A percentile compares a stretch with the other conserved stretches of the same genome.
These are phyloP conservation scores for Penicillium sp. DNA, from an alignment of 2,329 filamentous ascomycete species.

Conservation along the genomic window DNA sequence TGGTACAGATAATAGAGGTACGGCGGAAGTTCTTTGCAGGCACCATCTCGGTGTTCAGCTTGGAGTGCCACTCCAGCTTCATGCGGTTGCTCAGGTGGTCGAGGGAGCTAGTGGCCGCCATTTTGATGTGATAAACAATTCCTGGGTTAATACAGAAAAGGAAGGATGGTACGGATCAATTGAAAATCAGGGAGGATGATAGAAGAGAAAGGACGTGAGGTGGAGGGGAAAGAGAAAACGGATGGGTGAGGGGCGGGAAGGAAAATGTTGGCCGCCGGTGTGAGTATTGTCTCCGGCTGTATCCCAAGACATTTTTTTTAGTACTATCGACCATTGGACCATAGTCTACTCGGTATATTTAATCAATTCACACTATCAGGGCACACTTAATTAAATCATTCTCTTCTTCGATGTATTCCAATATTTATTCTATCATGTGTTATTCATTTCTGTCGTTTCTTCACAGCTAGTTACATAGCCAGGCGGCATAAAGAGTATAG, in stretches of 20 bases:
- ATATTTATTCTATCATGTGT: not conserved
- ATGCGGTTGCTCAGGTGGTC: slow-evolving; percentile 81
- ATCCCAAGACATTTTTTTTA: slow-evolving; percentile 20
- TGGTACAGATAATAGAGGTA: slow-evolving; percentile 98
- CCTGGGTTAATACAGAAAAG: slow-evolving; percentile 9
- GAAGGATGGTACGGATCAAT: slow-evolving; percentile 12
- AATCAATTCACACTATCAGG: not conserved
- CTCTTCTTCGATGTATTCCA: not conserved
- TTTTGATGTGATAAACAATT: slow-evolving; percentile 37
- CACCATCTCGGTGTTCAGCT: slow-evolving; percentile 84
- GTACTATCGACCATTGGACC: not conserved
- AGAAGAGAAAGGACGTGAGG: slow-evolving; percentile 14
- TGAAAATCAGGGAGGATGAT: slow-evolving; percentile 14
- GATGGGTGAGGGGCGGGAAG: slow-evolving; percentile 29
- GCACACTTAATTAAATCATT: not conserved
- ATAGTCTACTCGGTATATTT: slow-evolving; percentile 9
- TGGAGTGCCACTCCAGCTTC: slow-evolving; percentile 67
- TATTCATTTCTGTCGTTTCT: not conserved
- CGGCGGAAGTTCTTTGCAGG: slow-evolving; percentile 89
- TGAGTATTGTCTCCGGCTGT: slow-evolving; percentile 26
- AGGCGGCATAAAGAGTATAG: slow-evolving; percentile 9
- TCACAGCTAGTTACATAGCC: not conserved
- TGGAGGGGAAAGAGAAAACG: slow-evolving; percentile 24
- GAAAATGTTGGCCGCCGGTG: slow-evolving; percentile 40
- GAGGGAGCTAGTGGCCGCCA: slow-evolving; percentile 74